Evolutionary conservation across 2,329 filamentous ascomycete species (phyloP).

Genomic region (Pseudogymnoascus sp.): DNA sequence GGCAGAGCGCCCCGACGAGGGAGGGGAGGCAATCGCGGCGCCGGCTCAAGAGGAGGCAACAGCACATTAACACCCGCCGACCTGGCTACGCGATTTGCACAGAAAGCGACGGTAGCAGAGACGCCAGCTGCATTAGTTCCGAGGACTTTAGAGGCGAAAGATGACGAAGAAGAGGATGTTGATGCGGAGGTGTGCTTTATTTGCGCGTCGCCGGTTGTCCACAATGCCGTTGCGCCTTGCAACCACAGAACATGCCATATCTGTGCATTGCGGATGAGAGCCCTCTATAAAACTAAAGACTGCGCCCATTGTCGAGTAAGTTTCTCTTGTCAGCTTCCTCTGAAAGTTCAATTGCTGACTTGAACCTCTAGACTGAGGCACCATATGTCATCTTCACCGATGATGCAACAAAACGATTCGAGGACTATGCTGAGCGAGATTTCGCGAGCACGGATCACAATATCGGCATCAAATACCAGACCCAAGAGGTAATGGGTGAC

Average conservation of each 20-base stretch:
- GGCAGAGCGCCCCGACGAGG: slow-evolving; percentile 13
- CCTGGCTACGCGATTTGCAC: slow-evolving; percentile 15
- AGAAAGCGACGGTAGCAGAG: neutral
- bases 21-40: slow-evolving; percentile 18
- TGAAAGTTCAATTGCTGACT: slow-evolving; percentile 16
- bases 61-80: slow-evolving; percentile 17
- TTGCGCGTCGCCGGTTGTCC: slow-evolving; percentile 81
- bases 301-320: slow-evolving; percentile 91
- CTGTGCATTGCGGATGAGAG: slow-evolving; percentile 82
- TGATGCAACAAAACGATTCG: slow-evolving; percentile 69
- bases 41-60: slow-evolving; percentile 10
- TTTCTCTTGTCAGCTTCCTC: slow-evolving; percentile 18
- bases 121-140: slow-evolving; percentile 17
- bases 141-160: slow-evolving; percentile 10
- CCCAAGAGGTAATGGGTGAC: slow-evolving; percentile 82
- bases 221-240: slow-evolving; percentile 84
- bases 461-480: slow-evolving; percentile 86
- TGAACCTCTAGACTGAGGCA: slow-evolving; percentile 49
- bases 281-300: slow-evolving; percentile 90
- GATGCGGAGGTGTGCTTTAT: slow-evolving; percentile 93
- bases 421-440: slow-evolving; percentile 70
- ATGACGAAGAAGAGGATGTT: slow-evolving; percentile 38
- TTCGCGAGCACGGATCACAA: slow-evolving; percentile 75
- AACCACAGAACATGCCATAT: slow-evolving; percentile 97
- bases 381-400: slow-evolving; percentile 89